phyloP scores from a whole-genome alignment of 768 basidiomycete species.

The Myochromella boudieri region DNA sequence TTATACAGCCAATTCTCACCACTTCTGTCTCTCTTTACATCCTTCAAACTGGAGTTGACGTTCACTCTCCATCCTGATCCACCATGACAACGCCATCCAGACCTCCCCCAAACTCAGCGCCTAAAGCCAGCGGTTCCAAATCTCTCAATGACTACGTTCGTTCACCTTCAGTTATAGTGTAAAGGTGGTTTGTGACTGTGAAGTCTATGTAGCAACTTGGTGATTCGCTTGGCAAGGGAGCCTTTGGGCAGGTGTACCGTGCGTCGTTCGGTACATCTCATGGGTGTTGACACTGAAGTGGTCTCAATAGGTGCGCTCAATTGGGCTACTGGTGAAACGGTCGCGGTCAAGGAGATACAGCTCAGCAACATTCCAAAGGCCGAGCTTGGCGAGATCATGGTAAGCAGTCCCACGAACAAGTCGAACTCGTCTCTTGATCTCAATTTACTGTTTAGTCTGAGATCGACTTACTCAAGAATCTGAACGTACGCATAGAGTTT shows the following conservation, averaged over 20 bases:
- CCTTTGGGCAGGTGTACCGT: constrained; percentile 97
- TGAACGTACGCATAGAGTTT: constrained; percentile 62
- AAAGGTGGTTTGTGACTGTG: constrained; percentile 3
- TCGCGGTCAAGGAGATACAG: constrained; percentile 97
- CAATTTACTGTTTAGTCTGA: constrained; percentile 64
- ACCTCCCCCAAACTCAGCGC: constrained; percentile 34
- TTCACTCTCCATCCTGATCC: constrained; percentile 6
- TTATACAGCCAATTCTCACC: constrained; percentile 12
- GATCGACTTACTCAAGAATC: constrained; percentile 95
- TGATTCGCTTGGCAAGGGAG: constrained; percentile 94
- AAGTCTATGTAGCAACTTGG: constrained; percentile 77
- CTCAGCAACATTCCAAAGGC: constrained; percentile 90
- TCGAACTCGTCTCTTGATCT: constrained; percentile 13
- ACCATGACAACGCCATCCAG: constrained; percentile 41
- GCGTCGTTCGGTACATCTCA: constrained; percentile 33
- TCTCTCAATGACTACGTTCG: constrained; percentile 67
- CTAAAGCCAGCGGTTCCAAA: constrained; percentile 44
- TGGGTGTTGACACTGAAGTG: constrained; percentile 10
- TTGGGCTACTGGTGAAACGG: constrained; percentile 97
- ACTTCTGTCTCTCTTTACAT: constrained; percentile 20
- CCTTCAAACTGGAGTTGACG: constrained; percentile 16
- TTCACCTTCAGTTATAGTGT: constrained; percentile 9
- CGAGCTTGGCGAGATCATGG: constrained; percentile 97
- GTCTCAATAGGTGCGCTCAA: constrained; percentile 71
- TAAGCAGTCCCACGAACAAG: constrained; percentile 32